phyloP scores from a whole-genome alignment of 1,139 yeast genomes.

The Geotrichum cucujoidarum region DNA sequence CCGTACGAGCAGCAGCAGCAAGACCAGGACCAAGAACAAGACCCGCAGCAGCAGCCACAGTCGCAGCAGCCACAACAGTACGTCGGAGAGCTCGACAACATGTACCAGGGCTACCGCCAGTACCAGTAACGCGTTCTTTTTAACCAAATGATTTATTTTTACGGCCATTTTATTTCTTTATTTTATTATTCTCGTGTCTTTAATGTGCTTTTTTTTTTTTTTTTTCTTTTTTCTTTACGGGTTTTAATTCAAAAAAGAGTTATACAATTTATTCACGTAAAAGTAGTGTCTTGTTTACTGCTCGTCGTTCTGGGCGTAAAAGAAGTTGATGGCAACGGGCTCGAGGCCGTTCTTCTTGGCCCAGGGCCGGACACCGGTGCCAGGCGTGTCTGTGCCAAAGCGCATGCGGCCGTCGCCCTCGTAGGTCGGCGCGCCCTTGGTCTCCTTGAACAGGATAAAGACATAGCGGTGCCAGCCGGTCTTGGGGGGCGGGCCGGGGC shows the following conservation, averaged over 20 bases:
- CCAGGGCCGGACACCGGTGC: conserved; percentile 77
- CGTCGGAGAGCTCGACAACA: conserved; percentile 24
- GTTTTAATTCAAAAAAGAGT: not conserved
- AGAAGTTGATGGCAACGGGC: conserved; percentile 74
- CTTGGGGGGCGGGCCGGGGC: conserved; percentile 81
- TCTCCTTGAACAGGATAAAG: conserved; percentile 65
- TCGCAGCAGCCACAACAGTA: conserved; percentile 12
- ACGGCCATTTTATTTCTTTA: not conserved
- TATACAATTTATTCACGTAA: not conserved
- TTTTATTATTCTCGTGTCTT: not conserved
- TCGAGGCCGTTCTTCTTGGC: conserved; percentile 57
- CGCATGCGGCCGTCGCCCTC: conserved; percentile 60
- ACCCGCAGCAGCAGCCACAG: conserved; percentile 12
- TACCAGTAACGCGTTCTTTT: conserved; percentile 16
- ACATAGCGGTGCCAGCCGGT: conserved; percentile 84
- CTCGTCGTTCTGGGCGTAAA: conserved; percentile 61
- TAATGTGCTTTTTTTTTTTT: not conserved
- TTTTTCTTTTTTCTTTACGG: too few species aligned
- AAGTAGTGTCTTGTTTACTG: conserved; percentile 38
- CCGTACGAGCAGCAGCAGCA: conserved; percentile 16
- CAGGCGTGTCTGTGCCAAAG: conserved; percentile 82
- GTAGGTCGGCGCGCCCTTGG: conserved; percentile 31
- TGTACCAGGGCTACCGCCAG: conserved; percentile 28
- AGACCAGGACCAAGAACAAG: conserved; percentile 12
- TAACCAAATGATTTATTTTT: not conserved